These are phyloP conservation scores for Syncephalastrum sp. DNA, from an alignment of 371 early-diverging fungal genomes.

Conservation along the genomic window DNA sequence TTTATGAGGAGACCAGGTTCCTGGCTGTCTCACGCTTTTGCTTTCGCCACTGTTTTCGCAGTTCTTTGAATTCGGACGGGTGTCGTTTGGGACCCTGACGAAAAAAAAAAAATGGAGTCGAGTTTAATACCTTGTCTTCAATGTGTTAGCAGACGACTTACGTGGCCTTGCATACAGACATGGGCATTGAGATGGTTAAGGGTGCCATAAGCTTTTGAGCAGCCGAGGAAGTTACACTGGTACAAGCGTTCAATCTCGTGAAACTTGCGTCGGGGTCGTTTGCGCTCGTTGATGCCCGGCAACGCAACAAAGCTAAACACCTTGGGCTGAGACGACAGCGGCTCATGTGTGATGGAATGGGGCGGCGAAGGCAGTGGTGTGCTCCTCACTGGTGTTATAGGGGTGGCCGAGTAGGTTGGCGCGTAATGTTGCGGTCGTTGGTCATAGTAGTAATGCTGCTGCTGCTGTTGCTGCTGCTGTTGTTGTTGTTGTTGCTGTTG, in stretches of 20 bases:
- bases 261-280: constrained; percentile 53
- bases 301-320: constrained; percentile 51
- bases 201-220: constrained; percentile 61
- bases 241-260: constrained; percentile 63
- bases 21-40: constrained; percentile 30
- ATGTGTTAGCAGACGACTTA: constrained; percentile 6
- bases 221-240: constrained; percentile 49
- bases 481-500: too few species aligned
- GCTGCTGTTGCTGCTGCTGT: constrained; percentile 3
- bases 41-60: constrained; percentile 45
- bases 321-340: constrained; percentile 11
- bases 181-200: constrained; percentile 63
- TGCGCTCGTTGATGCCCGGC: constrained; percentile 49
- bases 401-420: too few species aligned
- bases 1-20: too few species aligned
- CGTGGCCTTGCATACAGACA: constrained; percentile 61
- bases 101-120: neutral
- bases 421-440: too few species aligned
- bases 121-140: constrained; percentile 4
- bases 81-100: constrained; percentile 28
- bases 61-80: constrained; percentile 53
- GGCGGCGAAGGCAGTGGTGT: too few species aligned
- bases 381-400: too few species aligned
- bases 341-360: too few species aligned
- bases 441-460: constrained; percentile 7